Conservation (phyloP, 2,329 filamentous ascomycete species). For the Leptographium flavum region DNA sequence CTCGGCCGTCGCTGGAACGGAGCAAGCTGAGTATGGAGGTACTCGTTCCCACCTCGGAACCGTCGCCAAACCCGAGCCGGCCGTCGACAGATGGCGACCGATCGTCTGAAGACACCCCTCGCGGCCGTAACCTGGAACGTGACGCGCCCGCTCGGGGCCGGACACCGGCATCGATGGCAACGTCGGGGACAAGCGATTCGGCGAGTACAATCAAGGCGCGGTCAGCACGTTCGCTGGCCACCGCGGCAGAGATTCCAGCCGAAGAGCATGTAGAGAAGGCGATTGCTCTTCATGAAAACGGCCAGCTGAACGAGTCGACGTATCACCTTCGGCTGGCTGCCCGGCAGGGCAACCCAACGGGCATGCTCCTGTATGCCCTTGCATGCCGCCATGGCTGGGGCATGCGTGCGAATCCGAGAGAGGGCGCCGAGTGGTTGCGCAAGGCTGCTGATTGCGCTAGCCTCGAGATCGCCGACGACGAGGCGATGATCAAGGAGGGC, state of each 20-base stretch:
- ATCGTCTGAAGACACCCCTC: constrained; percentile 32
- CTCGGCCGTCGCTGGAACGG: constrained; percentile 34
- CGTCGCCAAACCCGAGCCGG: constrained; percentile 29
- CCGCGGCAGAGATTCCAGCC: constrained; percentile 55
- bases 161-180: constrained; percentile 23
- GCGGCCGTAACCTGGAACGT: constrained; percentile 30
- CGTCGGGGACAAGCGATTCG: constrained; percentile 39
- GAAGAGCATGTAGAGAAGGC: constrained; percentile 87
- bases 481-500: constrained; percentile 47
- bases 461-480: constrained; percentile 71
- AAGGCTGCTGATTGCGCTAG: constrained; percentile 79
- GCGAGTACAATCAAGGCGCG: constrained; percentile 38
- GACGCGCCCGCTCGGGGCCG: constrained; percentile 23
- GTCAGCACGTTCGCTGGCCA: constrained; percentile 33
- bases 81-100: constrained; percentile 29
- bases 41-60: constrained; percentile 23
- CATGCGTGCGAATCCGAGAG: constrained; percentile 80
- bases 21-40: constrained; percentile 36
- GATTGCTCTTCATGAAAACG: constrained; percentile 78
- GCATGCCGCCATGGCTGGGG: constrained; percentile 96
- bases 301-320: constrained; percentile 81
- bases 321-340: constrained; percentile 90
- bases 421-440: constrained; percentile 83
- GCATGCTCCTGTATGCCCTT: constrained; percentile 89
- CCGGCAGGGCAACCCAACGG: constrained; percentile 71